These are phyloP conservation scores for Guadua angustifolia DNA, from an alignment of 176 grass and related monocot genomes.

Conservation along the genomic window DNA sequence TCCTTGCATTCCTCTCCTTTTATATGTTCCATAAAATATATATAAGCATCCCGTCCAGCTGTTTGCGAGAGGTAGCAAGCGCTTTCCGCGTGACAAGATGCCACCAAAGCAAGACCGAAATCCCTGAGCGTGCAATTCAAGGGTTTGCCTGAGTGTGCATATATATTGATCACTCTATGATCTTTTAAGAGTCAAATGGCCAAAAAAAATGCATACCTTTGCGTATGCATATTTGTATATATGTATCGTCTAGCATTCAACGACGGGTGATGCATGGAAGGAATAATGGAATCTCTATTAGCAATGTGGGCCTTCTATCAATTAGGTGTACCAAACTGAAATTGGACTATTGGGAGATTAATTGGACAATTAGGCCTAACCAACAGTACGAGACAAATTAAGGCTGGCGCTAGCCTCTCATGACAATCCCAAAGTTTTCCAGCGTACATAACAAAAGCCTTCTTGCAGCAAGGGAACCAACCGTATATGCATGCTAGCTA, in stretches of 20 bases:
- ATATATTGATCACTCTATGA: conserved; percentile 1
- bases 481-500: neutral
- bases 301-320: conserved; percentile 47
- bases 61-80: too few species aligned
- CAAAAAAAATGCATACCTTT: neutral
- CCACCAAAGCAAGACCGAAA: too few species aligned
- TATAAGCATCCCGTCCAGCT: too few species aligned
- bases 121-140: too few species aligned
- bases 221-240: neutral
- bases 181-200: neutral
- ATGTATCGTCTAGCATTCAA: conserved; percentile 19
- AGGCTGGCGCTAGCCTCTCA: conserved; percentile 3
- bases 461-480: neutral
- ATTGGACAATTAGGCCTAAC: conserved; percentile 49
- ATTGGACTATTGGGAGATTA: conserved; percentile 41
- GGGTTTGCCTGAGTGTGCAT: too few species aligned
- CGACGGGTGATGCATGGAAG: neutral
- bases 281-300: conserved; percentile 30
- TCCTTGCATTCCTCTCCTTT: too few species aligned
- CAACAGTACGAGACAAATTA: conserved; percentile 43
- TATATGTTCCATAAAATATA: too few species aligned
- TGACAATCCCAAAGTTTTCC: conserved; percentile 26
- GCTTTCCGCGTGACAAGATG: too few species aligned
- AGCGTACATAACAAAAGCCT: conserved; percentile 11
- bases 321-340: conserved; percentile 51